A percentile compares a stretch with the other conserved stretches of the same genome.
Evolutionary conservation across 2,329 filamentous ascomycete species (phyloP).

Genomic region (Cercospora sojina): DNA sequence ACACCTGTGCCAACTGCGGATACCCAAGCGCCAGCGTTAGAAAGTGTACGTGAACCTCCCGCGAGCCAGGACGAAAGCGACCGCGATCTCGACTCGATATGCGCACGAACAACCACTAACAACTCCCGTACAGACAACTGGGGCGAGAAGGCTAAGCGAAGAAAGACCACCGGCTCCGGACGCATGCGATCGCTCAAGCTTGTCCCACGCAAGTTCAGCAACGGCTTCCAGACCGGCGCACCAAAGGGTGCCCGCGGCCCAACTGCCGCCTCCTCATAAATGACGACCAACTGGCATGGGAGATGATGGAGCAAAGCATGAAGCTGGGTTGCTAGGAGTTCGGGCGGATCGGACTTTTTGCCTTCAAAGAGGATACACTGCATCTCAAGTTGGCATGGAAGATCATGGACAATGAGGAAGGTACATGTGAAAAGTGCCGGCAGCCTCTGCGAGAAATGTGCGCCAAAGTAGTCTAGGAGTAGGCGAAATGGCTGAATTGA

Average conservation of each 20-base stretch:
- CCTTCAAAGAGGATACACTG: constrained; percentile 13
- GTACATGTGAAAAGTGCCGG: constrained; percentile 2
- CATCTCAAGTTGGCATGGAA: constrained; percentile 3
- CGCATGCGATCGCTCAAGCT: constrained; percentile 93
- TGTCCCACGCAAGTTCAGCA: constrained; percentile 91
- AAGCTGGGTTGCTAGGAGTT: constrained; percentile 28
- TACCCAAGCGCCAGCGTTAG: constrained; percentile 96
- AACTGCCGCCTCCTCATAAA: constrained; percentile 14
- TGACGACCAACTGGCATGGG: constrained; percentile 12
- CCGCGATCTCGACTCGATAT: constrained; percentile 6
- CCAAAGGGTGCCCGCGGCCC: constrained; percentile 77
- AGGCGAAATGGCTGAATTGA: constrained; percentile 21
- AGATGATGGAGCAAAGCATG: constrained; percentile 24
- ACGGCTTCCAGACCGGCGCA: constrained; percentile 90
- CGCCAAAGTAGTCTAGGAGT: constrained; percentile 16
- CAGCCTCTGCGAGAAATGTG: constrained; percentile 11
- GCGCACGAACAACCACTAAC: constrained; percentile 20
- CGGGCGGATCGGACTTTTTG: constrained; percentile 17
- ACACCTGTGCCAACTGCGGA: constrained; percentile 93
- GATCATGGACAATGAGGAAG: constrained; percentile 11
- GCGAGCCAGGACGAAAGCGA: constrained; percentile 3
- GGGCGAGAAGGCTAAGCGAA: constrained; percentile 99
- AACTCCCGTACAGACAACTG: constrained; percentile 75
- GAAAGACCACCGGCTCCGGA: constrained; percentile 98
- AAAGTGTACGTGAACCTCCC: constrained; percentile 76